These are phyloP conservation scores for Telfairia occidentalis DNA, from an alignment of 331 rosid genomes.

Conservation along the genomic window DNA sequence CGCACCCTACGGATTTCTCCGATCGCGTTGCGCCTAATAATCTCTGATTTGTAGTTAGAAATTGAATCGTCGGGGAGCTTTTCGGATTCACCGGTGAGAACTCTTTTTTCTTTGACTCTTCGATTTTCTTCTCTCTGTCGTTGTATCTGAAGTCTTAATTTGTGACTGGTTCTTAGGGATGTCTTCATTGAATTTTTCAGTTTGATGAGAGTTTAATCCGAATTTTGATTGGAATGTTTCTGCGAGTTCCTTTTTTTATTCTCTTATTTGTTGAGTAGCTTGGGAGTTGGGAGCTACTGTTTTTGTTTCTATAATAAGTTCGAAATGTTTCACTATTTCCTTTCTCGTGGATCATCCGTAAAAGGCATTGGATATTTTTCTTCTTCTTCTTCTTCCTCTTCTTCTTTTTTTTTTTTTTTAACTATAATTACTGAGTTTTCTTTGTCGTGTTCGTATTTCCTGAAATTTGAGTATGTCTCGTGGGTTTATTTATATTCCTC, in stretches of 20 bases:
- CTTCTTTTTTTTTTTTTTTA: background rate
- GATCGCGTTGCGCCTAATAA: background rate
- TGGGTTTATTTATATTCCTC: constrained; percentile 6
- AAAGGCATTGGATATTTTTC: background rate
- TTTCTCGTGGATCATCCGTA: constrained; percentile 4
- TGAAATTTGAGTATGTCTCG: background rate
- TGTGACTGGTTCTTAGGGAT: background rate
- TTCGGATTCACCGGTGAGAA: constrained; percentile 5
- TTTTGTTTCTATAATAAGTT: background rate
- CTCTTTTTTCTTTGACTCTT: background rate
- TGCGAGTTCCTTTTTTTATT: background rate
- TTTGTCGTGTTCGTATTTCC: background rate
- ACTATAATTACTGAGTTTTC: background rate
- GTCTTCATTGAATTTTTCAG: background rate
- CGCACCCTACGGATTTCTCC: background rate
- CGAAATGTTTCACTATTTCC: background rate
- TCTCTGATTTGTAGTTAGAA: background rate
- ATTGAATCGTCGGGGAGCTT: background rate
- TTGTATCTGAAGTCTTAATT: background rate
- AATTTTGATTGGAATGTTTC: background rate
- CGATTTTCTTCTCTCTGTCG: background rate
- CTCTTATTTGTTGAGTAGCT: background rate
- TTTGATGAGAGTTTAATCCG: background rate
- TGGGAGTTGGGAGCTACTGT: background rate
- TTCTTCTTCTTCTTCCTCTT: background rate